phyloP scores from a whole-genome alignment of 768 basidiomycete genomes.

The Naganishia onofrii region DNA sequence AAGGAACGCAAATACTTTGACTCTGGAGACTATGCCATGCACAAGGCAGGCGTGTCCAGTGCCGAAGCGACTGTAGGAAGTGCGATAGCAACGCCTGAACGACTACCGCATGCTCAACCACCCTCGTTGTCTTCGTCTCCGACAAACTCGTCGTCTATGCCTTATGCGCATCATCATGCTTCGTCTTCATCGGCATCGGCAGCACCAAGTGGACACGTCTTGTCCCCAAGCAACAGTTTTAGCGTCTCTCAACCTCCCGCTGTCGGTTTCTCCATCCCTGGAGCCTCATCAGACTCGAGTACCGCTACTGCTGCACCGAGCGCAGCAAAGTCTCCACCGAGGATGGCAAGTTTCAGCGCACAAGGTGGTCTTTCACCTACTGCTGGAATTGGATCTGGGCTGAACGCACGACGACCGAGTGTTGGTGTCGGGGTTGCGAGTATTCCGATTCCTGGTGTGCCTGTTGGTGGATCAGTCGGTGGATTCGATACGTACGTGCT shows the following conservation, averaged over 20 bases:
- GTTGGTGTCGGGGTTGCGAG: conserved; percentile 16
- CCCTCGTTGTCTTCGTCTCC: conserved; percentile 34
- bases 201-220: conserved; percentile 10
- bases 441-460: conserved; percentile 17
- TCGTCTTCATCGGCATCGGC: conserved; percentile 8
- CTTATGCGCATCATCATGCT: conserved; percentile 11
- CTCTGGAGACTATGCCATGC: conserved; percentile 96
- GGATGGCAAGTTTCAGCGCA: too few species aligned
- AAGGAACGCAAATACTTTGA: conserved; percentile 99
- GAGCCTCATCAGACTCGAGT: not conserved
- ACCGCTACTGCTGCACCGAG: not conserved
- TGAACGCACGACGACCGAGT: conserved; percentile 21
- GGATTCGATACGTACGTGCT: conserved; percentile 20
- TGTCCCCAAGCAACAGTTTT: conserved; percentile 13
- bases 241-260: not conserved
- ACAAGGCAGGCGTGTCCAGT: conserved; percentile 76
- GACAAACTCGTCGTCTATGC: conserved; percentile 19
- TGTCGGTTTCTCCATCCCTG: not conserved
- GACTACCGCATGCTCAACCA: conserved; percentile 32
- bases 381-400: conserved; percentile 19
- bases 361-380: conserved; percentile 21
- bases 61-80: conserved; percentile 73
- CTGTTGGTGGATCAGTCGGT: not conserved
- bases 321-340: conserved; percentile 3
- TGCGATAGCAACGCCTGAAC: conserved; percentile 95